These are phyloP conservation scores for Tricladium varicosporioides DNA, from an alignment of 2,329 filamentous ascomycete species.

Conservation along the genomic window DNA sequence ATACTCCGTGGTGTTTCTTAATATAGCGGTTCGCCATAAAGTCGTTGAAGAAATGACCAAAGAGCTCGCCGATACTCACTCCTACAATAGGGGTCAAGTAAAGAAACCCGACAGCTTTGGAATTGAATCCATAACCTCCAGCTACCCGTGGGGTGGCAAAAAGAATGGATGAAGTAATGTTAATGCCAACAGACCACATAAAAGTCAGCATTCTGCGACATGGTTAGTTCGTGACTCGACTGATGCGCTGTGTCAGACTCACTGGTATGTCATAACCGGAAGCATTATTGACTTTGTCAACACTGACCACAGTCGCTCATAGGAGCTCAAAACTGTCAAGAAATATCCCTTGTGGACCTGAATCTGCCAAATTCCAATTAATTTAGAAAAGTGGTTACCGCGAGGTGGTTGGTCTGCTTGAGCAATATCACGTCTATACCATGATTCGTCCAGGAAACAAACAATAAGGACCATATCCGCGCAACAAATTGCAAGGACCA, in stretches of 20 bases:
- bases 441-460: conserved; percentile 47
- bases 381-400: conserved; percentile 9
- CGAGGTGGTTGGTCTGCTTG: conserved; percentile 36
- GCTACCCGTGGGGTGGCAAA: conserved; percentile 17
- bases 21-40: conserved; percentile 26
- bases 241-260: neutral
- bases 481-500: conserved; percentile 41
- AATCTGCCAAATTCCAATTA: conserved; percentile 35
- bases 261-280: conserved; percentile 22
- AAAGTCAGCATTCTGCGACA: conserved; percentile 16
- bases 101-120: conserved; percentile 20
- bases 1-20: conserved; percentile 13
- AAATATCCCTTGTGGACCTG: conserved; percentile 33
- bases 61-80: conserved; percentile 26
- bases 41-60: conserved; percentile 32
- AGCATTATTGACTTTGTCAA: conserved; percentile 16
- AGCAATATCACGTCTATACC: conserved; percentile 44
- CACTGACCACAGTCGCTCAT: conserved; percentile 21
- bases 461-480: conserved; percentile 40
- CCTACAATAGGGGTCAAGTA: conserved; percentile 33
- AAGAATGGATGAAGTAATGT: conserved; percentile 26
- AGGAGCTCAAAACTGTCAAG: conserved; percentile 23
- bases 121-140: conserved; percentile 25
- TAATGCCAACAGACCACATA: conserved; percentile 29
- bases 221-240: neutral